Base-by-base conservation (phyloP, 2,329 filamentous ascomycete genomes). In the Neonectria faginata region DNA sequence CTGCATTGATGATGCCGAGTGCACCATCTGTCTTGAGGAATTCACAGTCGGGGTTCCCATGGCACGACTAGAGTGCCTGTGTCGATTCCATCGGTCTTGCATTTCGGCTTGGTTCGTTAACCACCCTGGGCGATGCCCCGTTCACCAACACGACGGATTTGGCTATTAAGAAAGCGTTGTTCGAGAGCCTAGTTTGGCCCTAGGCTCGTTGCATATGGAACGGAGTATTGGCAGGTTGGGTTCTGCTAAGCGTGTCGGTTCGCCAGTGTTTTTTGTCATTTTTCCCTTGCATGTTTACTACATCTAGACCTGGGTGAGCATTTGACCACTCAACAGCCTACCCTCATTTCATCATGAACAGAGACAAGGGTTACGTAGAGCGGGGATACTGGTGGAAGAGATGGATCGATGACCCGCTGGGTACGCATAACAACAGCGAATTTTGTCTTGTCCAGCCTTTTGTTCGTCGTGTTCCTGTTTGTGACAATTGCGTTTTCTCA, bases 21-120 rank as follows among this genome's bases (percentile, higher is more conserved):
- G 88, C 73, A 90, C 87, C 5, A 91, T 91, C 55, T 91, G 89
- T 69, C 80, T 91, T 3, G 89, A 91, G 70, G 88, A 91, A 74
- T 90, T 89, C 65, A 84, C 87, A 63, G 86, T 85, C 0, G 88
- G 88, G 2, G 83, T 86, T 29, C 77, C 83, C 27, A 90, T 91
- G 88, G 88, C 86, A n/a, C 81, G 89, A 47, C 77, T 91, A 52
- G 89, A 91, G 77, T 91, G 89, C 70, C 81, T 91, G 27, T 91
- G 89, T 73, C 83, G 88, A 18, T 91, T 91, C 71, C 89, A 91
- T 72, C 77, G 82, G 48, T 76, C 79, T 20, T 91, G 89, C 74
- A 90, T 91, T 66, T 80, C 81, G 41, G 83, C 84, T 8, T 91
- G 89, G 89, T 91, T 89, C 73, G 81, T 85, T 62, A 83, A 83